A percentile compares a stretch with the other conserved stretches of the same genome.
Evolutionary conservation across 163 green algal species (phyloP).

Genomic region (Chlorella variabilis): DNA sequence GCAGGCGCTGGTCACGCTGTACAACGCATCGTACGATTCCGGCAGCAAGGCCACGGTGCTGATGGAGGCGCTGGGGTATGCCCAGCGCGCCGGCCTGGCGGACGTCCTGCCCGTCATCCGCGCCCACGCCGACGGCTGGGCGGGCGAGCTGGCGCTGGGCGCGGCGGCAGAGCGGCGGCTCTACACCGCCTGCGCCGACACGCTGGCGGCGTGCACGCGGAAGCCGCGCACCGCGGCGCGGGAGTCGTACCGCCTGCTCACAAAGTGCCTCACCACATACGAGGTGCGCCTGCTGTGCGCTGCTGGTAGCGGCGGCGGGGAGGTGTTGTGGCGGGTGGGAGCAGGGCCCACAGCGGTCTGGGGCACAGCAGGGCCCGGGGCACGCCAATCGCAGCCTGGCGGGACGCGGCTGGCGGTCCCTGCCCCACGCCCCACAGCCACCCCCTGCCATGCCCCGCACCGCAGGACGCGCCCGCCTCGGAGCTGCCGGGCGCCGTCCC

Average conservation of each 20-base stretch:
- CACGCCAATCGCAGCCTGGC: too few relatives aligned
- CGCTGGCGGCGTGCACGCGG: slow-evolving; percentile 46
- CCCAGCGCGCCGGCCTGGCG: slow-evolving; percentile 33
- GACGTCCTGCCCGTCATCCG: slow-evolving; percentile 46
- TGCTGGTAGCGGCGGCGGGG: too few relatives aligned
- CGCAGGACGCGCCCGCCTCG: slow-evolving; percentile 25
- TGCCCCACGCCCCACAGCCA: too few relatives aligned
- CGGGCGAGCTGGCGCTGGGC: slow-evolving; percentile 42
- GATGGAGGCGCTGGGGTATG: slow-evolving; percentile 51
- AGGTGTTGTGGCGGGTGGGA: not conserved
- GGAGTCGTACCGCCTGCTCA: slow-evolving; percentile 55
- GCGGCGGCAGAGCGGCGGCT: slow-evolving; percentile 38
- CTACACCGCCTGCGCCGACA: slow-evolving; percentile 49
- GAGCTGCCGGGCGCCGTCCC: slow-evolving; percentile 44
- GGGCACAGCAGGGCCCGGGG: too few relatives aligned
- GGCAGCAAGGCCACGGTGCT: slow-evolving; percentile 50
- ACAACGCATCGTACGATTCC: slow-evolving; percentile 55
- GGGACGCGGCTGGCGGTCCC: too few relatives aligned
- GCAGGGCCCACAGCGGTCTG: too few relatives aligned
- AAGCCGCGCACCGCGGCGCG: slow-evolving; percentile 52
- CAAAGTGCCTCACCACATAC: slow-evolving; percentile 51
- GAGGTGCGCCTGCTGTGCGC: slow-evolving; percentile 32
- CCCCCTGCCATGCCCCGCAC: too few relatives aligned
- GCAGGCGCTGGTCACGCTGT: slow-evolving; percentile 54
- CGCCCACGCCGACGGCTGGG: slow-evolving; percentile 48